Conservation (phyloP, 257 asterid species). For the Perilla frutescens region DNA sequence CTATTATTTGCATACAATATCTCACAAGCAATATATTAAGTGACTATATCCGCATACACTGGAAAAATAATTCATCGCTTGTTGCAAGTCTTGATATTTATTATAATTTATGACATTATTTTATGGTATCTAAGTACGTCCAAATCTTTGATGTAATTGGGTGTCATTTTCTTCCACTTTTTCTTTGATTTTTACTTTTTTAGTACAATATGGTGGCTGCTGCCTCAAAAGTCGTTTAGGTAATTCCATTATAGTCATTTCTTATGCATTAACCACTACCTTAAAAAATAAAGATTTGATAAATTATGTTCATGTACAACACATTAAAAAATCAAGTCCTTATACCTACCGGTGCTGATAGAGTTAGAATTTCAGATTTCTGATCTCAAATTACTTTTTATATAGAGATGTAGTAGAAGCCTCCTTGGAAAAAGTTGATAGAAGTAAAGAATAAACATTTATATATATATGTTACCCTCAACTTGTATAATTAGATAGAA, state of each 20-base stretch:
- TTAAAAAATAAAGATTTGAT: no score
- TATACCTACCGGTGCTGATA: no score
- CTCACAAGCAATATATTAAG: no score
- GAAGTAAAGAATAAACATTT: neutral
- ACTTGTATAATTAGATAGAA: neutral
- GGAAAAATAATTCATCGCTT: no score
- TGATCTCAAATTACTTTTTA: neutral
- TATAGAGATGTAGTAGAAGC: neutral
- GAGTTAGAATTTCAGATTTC: no score
- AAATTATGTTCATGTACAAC: no score
- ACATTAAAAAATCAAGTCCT: no score
- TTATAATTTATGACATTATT: neutral
- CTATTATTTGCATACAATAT: no score
- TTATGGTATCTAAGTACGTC: neutral
- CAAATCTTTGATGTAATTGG: slow-evolving; percentile 33
- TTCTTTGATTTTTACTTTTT: slow-evolving; percentile 1
- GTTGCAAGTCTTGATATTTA: no score
- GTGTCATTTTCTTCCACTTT: slow-evolving; percentile 31
- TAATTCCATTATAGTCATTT: neutral
- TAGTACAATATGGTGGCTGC: slow-evolving; percentile 7
- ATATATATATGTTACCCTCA: neutral
- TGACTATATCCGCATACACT: no score
- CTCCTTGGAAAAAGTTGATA: neutral
- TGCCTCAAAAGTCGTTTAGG: slow-evolving; percentile 17
- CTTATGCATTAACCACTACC: no score